These are phyloP conservation scores for Dunaliella sp. DNA, from an alignment of 139 green algal species.

Conservation along the genomic window DNA sequence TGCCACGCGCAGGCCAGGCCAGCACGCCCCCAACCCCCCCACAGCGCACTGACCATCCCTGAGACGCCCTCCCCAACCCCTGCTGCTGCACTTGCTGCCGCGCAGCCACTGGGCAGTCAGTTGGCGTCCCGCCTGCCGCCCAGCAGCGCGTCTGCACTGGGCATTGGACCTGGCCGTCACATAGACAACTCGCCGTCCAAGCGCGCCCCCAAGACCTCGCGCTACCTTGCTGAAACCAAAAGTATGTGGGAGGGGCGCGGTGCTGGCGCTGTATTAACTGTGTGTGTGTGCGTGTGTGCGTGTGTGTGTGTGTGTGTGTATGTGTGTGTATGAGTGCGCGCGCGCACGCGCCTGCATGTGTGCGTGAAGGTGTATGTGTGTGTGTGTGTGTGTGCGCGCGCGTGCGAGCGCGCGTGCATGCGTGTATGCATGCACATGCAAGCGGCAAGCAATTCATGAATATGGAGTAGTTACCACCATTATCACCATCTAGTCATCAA, in stretches of 20 bases:
- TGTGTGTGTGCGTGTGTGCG: background rate
- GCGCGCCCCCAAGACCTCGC: slow-evolving; percentile 41
- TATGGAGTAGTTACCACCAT: too few species aligned
- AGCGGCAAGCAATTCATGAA: too few species aligned
- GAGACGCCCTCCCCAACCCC: slow-evolving; percentile 75
- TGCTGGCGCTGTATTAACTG: background rate
- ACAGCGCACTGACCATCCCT: slow-evolving; percentile 67
- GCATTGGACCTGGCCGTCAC: slow-evolving; percentile 40
- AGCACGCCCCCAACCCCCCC: background rate
- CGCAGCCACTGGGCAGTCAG: background rate
- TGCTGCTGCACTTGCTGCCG: background rate
- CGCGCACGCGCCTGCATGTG: background rate
- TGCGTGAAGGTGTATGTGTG: background rate
- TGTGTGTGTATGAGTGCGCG: background rate
- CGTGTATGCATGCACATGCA: background rate
- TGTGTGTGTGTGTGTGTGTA: background rate
- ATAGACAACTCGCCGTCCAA: slow-evolving; percentile 65
- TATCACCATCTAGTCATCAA: too few species aligned
- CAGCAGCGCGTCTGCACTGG: background rate
- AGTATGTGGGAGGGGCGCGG: too few species aligned
- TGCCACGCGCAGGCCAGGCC: background rate
- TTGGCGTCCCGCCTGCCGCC: background rate
- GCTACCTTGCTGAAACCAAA: background rate
- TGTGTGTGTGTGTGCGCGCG: background rate
- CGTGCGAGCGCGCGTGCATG: background rate